Conservation (phyloP, 164 flowering plant species). For the Buxus sempervirens region DNA sequence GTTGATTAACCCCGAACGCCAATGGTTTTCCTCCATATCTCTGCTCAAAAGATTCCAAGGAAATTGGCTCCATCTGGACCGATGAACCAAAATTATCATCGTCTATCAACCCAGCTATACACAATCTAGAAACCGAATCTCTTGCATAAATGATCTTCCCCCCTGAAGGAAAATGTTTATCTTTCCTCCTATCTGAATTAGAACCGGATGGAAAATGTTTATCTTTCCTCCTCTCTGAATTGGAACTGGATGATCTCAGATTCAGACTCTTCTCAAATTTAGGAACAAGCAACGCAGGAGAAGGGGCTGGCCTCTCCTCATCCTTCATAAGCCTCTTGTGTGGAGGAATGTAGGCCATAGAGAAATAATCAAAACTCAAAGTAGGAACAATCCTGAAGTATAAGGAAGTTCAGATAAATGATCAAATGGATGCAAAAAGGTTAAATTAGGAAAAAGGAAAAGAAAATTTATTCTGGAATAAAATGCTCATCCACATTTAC, state of each 20-base stretch:
- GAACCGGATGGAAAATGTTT: constrained; percentile 8
- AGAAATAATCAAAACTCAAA: neutral
- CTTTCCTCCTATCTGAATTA: constrained; percentile 10
- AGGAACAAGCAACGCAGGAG: constrained; percentile 24
- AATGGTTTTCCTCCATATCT: constrained; percentile 30
- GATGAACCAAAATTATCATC: constrained; percentile 24
- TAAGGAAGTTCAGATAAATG: neutral
- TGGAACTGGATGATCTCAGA: constrained; percentile 8
- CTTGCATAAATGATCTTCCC: constrained; percentile 27
- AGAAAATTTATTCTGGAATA: neutral
- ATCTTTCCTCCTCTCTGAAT: constrained; percentile 8
- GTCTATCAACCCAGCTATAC: constrained; percentile 27
- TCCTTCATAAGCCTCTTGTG: constrained; percentile 38
- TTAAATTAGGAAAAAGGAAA: neutral
- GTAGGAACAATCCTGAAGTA: neutral
- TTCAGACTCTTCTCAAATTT: constrained; percentile 17
- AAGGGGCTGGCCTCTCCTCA: constrained; percentile 16
- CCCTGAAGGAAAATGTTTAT: constrained; percentile 9
- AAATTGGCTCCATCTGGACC: constrained; percentile 32
- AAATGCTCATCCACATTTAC: neutral
- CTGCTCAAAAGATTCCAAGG: constrained; percentile 25
- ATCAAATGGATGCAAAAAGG: neutral
- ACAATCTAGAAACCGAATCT: constrained; percentile 29
- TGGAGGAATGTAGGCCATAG: constrained; percentile 58
- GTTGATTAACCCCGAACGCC: constrained; percentile 17